Percentiles rank a stretch among this genome's conserved stretches.
Conservation (phyloP, 176 grass and related monocot genomes). For the Pontederia paniculata region DNA sequence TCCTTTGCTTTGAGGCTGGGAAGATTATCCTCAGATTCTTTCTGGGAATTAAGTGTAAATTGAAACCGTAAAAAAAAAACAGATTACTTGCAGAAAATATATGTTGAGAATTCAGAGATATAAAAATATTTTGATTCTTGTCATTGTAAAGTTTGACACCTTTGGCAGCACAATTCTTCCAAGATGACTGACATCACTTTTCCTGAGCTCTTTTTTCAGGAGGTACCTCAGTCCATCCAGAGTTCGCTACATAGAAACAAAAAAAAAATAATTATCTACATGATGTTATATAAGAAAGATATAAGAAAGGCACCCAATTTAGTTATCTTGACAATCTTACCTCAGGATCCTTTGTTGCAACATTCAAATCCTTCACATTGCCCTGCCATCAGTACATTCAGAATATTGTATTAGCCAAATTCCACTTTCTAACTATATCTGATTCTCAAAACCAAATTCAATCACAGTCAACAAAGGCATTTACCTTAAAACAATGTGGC, state of each 20-base stretch:
- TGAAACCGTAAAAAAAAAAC: no score
- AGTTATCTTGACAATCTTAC: conserved; percentile 42
- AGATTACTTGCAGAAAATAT: no score
- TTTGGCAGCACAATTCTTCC: conserved; percentile 91
- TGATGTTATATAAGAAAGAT: not conserved
- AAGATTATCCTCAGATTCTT: conserved; percentile 63
- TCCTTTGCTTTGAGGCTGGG: conserved; percentile 60
- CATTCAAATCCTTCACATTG: conserved; percentile 51
- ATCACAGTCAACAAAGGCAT: no score
- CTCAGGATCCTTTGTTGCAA: conserved; percentile 44
- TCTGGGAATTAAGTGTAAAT: conserved; percentile 35
- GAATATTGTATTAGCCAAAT: not conserved
- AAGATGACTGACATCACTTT: conserved; percentile 70
- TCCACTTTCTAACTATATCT: no score
- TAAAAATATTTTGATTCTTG: not conserved
- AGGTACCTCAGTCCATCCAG: conserved; percentile 56
- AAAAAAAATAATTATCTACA: not conserved
- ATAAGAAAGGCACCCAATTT: not conserved
- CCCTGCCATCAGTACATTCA: conserved; percentile 28
- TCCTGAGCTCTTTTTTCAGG: conserved; percentile 75
- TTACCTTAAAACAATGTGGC: no score
- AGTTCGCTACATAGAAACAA: conserved; percentile 48
- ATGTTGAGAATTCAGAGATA: no score
- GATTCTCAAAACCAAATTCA: no score
- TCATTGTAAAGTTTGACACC: conserved; percentile 32